phyloP scores from a whole-genome alignment of 768 basidiomycete species.

The Mycena pura region DNA sequence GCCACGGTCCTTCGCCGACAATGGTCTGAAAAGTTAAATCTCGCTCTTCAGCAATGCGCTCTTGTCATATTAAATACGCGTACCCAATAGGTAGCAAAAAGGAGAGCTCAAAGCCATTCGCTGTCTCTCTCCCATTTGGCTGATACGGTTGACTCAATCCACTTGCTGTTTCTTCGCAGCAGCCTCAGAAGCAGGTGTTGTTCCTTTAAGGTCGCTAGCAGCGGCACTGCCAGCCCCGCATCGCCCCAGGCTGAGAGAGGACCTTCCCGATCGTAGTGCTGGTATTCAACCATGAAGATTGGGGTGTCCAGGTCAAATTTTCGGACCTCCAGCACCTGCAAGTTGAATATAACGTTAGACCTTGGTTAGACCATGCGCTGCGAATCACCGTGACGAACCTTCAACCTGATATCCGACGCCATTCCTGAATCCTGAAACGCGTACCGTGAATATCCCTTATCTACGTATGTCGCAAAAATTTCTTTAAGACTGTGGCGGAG shows the following conservation, averaged over 20 bases:
- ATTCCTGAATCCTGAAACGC: slow-evolving; percentile 1
- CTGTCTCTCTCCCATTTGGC: not conserved
- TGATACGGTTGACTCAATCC: not conserved
- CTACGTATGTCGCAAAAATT: not conserved
- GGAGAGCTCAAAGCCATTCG: not conserved
- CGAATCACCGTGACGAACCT: not conserved
- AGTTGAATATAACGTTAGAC: not conserved
- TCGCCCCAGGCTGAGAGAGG: not conserved
- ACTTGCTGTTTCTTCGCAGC: slow-evolving; percentile 3
- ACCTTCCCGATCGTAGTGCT: not conserved
- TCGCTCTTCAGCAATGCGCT: not conserved
- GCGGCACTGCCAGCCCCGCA: too few species aligned
- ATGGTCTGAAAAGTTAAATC: not conserved
- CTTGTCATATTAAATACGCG: too few species aligned
- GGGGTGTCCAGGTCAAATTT: not conserved
- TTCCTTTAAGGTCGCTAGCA: not conserved
- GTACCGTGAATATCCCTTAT: not conserved
- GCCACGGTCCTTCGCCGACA: slow-evolving; percentile 4
- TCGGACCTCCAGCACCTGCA: slow-evolving; percentile 6
- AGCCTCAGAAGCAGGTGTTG: slow-evolving; percentile 10
- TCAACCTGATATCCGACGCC: slow-evolving; percentile 2
- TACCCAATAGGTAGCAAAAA: slow-evolving; percentile 16
- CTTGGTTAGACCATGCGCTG: too few species aligned
- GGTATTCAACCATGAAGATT: slow-evolving; percentile 6
- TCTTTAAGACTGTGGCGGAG: not conserved